These are phyloP conservation scores for Aspergillus aculeatus DNA, from an alignment of 2,329 filamentous ascomycete species.

Conservation along the genomic window DNA sequence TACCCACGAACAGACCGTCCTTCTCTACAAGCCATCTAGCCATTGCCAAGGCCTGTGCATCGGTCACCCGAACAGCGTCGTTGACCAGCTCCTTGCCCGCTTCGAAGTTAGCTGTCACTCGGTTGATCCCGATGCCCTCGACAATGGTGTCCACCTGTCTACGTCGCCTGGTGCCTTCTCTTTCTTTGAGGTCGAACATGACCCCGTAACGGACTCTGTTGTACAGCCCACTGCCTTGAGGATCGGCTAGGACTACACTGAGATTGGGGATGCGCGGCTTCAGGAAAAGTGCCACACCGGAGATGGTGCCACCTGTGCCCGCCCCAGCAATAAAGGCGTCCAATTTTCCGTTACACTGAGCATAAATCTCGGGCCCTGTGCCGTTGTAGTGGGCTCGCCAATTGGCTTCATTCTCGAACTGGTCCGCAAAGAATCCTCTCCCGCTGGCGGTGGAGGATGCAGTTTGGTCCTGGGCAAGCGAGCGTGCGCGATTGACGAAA, in stretches of 20 bases:
- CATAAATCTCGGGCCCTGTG: conserved; percentile 86
- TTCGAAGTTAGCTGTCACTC: conserved; percentile 91
- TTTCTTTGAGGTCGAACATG: conserved; percentile 88
- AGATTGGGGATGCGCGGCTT: conserved; percentile 68
- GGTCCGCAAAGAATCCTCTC: conserved; percentile 88
- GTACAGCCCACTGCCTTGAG: conserved; percentile 88
- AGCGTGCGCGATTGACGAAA: conserved; percentile 88
- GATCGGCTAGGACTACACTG: conserved; percentile 82
- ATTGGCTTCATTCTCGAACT: conserved; percentile 91
- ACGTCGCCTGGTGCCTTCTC: conserved; percentile 82
- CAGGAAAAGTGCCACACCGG: conserved; percentile 78
- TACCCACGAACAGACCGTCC: conserved; percentile 91
- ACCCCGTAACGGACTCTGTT: conserved; percentile 91
- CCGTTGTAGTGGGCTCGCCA: conserved; percentile 77
- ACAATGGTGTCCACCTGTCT: conserved; percentile 95
- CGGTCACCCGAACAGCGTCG: conserved; percentile 83
- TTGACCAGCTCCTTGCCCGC: conserved; percentile 81
- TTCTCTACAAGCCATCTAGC: conserved; percentile 94
- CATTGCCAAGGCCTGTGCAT: conserved; percentile 88
- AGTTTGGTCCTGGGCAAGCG: conserved; percentile 73
- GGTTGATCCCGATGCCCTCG: conserved; percentile 93
- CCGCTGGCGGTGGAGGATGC: conserved; percentile 47
- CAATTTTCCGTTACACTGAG: conserved; percentile 70
- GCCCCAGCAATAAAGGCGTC: conserved; percentile 92
- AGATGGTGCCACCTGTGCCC: conserved; percentile 90